These are phyloP conservation scores for Gynandropsis gynandra DNA, from an alignment of 345 rosid genomes.

Conservation along the genomic window DNA sequence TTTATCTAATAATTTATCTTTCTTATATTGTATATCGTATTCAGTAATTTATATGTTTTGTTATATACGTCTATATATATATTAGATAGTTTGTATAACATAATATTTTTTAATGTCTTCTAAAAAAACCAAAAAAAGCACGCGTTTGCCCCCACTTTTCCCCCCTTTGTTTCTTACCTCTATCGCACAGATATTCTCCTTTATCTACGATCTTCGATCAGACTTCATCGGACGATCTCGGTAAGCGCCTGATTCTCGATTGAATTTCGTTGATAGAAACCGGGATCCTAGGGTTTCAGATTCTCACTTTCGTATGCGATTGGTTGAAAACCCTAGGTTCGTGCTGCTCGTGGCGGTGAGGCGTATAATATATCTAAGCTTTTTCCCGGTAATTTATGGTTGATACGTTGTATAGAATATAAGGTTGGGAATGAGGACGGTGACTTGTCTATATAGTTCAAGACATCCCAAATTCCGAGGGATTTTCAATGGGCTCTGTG, in stretches of 20 bases:
- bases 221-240: slow-evolving; percentile 10
- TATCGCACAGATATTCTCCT: slow-evolving; percentile 8
- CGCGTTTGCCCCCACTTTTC: too few species aligned
- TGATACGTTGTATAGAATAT: slow-evolving; percentile 3
- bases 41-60: too few species aligned
- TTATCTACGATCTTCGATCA: neutral
- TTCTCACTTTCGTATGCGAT: slow-evolving; percentile 6
- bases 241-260: slow-evolving; percentile 13
- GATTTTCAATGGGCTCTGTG: slow-evolving; percentile 34
- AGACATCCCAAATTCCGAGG: slow-evolving; percentile 36
- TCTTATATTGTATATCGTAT: too few species aligned
- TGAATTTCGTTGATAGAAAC: neutral
- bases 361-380: neutral
- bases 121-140: too few species aligned
- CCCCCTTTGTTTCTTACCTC: slow-evolving; percentile 15
- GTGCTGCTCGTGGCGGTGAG: slow-evolving; percentile 3
- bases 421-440: slow-evolving; percentile 21
- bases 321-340: slow-evolving; percentile 31
- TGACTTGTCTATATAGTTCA: slow-evolving; percentile 13
- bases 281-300: slow-evolving; percentile 22
- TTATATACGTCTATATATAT: too few species aligned
- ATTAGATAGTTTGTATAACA: too few species aligned
- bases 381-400: slow-evolving; percentile 7
- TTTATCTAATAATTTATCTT: too few species aligned
- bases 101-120: too few species aligned